Evolutionary conservation across 2,329 filamentous ascomycete species (phyloP).

Genomic region (Domatiomyces globalis): DNA sequence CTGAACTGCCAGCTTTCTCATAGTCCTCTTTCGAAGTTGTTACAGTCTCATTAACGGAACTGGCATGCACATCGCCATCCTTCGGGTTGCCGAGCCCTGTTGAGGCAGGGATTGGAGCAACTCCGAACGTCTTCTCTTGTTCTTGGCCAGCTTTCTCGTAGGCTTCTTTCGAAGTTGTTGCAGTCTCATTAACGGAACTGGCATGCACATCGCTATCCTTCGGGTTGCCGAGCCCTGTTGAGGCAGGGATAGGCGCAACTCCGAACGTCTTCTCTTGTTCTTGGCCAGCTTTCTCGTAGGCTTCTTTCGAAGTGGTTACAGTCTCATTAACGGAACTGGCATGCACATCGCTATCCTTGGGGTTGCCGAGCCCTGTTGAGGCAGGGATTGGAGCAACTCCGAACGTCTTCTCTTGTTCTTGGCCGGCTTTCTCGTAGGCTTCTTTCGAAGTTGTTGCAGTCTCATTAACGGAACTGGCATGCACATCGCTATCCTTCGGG

Average conservation of each 20-base stretch:
- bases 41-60: constrained; percentile 54
- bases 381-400: constrained; percentile 46
- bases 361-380: constrained; percentile 53
- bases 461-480: constrained; percentile 53
- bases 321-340: constrained; percentile 54
- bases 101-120: neutral
- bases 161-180: constrained; percentile 24
- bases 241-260: constrained; percentile 46
- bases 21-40: constrained; percentile 72
- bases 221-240: constrained; percentile 55
- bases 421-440: constrained; percentile 30
- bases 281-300: constrained; percentile 61
- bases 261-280: constrained; percentile 16
- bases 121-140: neutral
- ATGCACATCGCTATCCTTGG: constrained; percentile 22
- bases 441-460: constrained; percentile 56
- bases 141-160: neutral
- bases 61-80: constrained; percentile 20
- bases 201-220: constrained; percentile 54
- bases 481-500: constrained; percentile 60
- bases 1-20: constrained; percentile 51
- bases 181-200: constrained; percentile 28
- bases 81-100: constrained; percentile 28
- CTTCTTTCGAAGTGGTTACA: constrained; percentile 58
- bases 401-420: constrained; percentile 7